Conservation (phyloP, 1,284 basidiomycete genomes). For the Tylopilus sp. region DNA sequence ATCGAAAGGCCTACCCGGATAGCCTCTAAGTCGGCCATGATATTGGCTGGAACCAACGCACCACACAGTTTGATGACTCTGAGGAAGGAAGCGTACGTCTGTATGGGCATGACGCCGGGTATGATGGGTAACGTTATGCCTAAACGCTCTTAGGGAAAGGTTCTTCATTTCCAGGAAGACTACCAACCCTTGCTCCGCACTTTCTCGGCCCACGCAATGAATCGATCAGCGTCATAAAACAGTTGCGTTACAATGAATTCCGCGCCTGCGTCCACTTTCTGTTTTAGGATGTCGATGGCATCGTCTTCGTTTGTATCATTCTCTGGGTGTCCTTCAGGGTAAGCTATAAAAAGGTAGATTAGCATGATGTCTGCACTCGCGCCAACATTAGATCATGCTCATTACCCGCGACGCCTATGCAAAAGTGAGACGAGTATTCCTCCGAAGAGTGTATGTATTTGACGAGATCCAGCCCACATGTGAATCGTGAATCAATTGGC, state of each 20-base stretch:
- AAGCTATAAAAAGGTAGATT: constrained; percentile 47
- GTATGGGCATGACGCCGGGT: constrained; percentile 97
- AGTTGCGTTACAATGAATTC: constrained; percentile 96
- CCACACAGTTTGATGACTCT: constrained; percentile 89
- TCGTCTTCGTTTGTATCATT: constrained; percentile 55
- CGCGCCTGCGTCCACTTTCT: constrained; percentile 92
- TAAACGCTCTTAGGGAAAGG: constrained; percentile 29
- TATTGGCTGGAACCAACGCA: constrained; percentile 66
- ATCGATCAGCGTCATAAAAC: constrained; percentile 91
- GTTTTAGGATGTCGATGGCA: constrained; percentile 78
- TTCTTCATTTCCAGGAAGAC: not conserved
- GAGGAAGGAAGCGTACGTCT: constrained; percentile 90
- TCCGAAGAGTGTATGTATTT: constrained; percentile 77
- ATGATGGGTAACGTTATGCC: constrained; percentile 91
- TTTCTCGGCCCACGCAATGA: constrained; percentile 72
- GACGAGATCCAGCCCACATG: constrained; percentile 86
- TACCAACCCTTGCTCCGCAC: constrained; percentile 66
- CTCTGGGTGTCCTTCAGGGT: constrained; percentile 89
- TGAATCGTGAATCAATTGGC: constrained; percentile 80
- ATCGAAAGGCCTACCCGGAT: constrained; percentile 60
- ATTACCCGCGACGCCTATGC: constrained; percentile 84
- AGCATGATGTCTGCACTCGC: not conserved
- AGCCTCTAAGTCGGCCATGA: constrained; percentile 68
- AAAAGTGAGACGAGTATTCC: constrained; percentile 84
- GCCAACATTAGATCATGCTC: constrained; percentile 5